phyloP scores from a whole-genome alignment of 2,329 filamentous ascomycete species.

The Colletotrichum phormii region DNA sequence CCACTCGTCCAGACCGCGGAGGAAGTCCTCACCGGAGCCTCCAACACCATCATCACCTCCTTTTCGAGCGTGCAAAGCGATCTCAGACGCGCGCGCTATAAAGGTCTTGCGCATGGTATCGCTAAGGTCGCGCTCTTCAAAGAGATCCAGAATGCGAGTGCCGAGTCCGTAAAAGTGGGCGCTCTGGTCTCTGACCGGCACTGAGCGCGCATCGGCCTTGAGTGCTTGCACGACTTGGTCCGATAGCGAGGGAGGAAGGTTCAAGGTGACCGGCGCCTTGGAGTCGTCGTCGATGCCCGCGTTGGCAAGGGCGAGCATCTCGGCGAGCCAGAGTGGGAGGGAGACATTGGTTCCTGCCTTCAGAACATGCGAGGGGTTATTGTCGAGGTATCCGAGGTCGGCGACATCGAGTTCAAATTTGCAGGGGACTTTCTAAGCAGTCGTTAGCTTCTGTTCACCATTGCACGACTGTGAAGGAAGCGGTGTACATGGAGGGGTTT shows the following conservation, averaged over 20 bases:
- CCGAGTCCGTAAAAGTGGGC: conserved; percentile 90
- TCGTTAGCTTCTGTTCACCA: neutral
- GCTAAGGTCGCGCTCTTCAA: conserved; percentile 84
- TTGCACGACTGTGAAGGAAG: neutral
- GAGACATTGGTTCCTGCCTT: conserved; percentile 84
- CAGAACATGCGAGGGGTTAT: conserved; percentile 77
- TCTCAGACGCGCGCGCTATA: conserved; percentile 81
- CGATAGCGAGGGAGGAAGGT: conserved; percentile 82
- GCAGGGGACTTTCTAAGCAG: conserved; percentile 86
- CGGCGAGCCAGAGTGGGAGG: conserved; percentile 92
- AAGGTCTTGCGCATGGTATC: conserved; percentile 83
- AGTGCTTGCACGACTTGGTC: conserved; percentile 87
- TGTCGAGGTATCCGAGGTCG: conserved; percentile 89
- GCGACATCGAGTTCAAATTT: conserved; percentile 93
- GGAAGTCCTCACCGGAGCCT: conserved; percentile 81
- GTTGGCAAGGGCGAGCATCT: conserved; percentile 85
- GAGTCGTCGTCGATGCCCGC: conserved; percentile 51
- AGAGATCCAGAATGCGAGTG: conserved; percentile 87
- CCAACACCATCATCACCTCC: conserved; percentile 73
- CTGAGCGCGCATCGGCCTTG: conserved; percentile 87
- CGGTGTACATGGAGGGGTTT: neutral
- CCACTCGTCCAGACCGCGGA: conserved; percentile 89
- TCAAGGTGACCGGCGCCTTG: conserved; percentile 79
- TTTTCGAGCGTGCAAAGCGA: conserved; percentile 91
- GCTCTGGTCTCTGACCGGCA: conserved; percentile 85